Conservation (phyloP, 495 filamentous ascomycete genomes). For the Trichocladium uniseriatum region DNA sequence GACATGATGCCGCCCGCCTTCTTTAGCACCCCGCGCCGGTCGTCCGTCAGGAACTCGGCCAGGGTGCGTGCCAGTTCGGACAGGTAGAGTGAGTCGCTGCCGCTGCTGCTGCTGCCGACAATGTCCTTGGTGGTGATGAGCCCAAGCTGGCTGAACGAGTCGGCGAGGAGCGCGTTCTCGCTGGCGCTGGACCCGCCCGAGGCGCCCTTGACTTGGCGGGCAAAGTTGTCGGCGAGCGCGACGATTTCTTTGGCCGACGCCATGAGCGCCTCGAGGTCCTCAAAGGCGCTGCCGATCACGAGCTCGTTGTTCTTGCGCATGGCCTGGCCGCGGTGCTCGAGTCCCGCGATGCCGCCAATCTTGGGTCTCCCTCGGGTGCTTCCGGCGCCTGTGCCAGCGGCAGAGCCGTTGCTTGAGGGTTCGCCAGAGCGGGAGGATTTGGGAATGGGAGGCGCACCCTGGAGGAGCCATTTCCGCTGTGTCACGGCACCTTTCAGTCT, state of each 20-base stretch:
- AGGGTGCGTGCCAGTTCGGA: conserved; percentile 82
- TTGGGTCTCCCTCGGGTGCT: conserved; percentile 38
- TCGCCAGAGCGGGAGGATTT: conserved; percentile 42
- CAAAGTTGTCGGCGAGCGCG: conserved; percentile 82
- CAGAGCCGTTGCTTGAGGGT: conserved; percentile 33
- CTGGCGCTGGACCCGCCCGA: conserved; percentile 43
- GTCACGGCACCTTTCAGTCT: conserved; percentile 76
- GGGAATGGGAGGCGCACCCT: conserved; percentile 85
- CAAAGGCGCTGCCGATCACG: conserved; percentile 89
- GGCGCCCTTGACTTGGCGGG: conserved; percentile 53
- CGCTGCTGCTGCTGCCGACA: conserved; percentile 37
- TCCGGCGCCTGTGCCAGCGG: conserved; percentile 12
- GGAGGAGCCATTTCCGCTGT: conserved; percentile 93
- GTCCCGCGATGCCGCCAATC: conserved; percentile 80
- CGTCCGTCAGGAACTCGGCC: conserved; percentile 90
- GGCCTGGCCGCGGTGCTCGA: conserved; percentile 76
- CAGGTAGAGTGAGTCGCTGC: conserved; percentile 47
- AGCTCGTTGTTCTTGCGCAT: conserved; percentile 83
- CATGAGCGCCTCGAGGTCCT: conserved; percentile 95
- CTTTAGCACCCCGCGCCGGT: conserved; percentile 67
- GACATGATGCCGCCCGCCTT: conserved; percentile 89
- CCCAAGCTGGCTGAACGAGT: conserved; percentile 76
- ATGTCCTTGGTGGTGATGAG: conserved; percentile 94
- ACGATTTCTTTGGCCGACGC: conserved; percentile 93
- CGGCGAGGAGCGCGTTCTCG: conserved; percentile 63